Base-by-base conservation (phyloP, 2,329 filamentous ascomycete genomes). In the Colletotrichum brevisporum region DNA sequence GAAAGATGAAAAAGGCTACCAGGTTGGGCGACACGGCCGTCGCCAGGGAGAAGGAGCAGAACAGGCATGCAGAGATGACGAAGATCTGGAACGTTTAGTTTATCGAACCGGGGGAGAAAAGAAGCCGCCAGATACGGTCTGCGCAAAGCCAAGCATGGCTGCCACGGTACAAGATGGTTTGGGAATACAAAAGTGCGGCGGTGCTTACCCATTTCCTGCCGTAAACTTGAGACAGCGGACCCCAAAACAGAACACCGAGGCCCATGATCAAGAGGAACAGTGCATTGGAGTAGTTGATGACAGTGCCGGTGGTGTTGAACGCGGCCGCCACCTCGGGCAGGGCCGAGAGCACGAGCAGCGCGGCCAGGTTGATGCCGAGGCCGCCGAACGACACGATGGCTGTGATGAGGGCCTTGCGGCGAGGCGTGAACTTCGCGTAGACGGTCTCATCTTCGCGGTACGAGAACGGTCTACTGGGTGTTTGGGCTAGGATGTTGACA, bases 211-310 rank as follows among this genome's bases (percentile, higher is more conserved):
- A 78, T 71, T 85, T 80, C 63, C 87, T 80, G 4, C 87, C 88
- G 72, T 85, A 88, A 12, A 88, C 84, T 70, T 88, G 85, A 63
- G 88, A 89, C 50, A 92, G 79, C 0, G 91, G 91, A 0, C 91
- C 91, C 85, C 90, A 93, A 63, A 93, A 86, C 8, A 88, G 85
- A 1, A 90, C 87, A 3, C 84, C 85, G 5, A 92, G 72, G 0
- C 90, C 91, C 91, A 93, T 93, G 75, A 90, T 91, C 3, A 92
- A 78, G 80, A 93, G 84, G 73, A 92, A 93, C 13, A 93, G 76
- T 0, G 91, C 91, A 79, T 93, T 93, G 72, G 86, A 88, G 43
- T 91, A 78, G 75, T 92, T 91, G 75, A 93, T 89, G 64, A 94
- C 86, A 8, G 87, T 87, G 4, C 90, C 91, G 0, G 88, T 91